Conservation (phyloP, 306 rosid genomes). For the Geum urbanum region DNA sequence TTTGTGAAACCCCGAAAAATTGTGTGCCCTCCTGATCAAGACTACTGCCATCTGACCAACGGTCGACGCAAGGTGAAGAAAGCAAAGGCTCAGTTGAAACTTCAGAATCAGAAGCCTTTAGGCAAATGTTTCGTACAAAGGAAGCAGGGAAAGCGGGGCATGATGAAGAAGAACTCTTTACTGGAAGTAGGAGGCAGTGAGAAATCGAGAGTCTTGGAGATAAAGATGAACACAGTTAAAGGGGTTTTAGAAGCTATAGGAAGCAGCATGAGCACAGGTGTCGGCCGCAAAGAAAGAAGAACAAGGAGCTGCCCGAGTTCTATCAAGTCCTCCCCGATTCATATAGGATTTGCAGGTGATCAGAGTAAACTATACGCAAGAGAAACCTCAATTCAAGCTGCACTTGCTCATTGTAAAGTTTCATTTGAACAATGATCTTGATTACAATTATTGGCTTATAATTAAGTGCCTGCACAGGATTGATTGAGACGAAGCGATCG, state of each 20-base stretch:
- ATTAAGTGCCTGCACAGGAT: not conserved
- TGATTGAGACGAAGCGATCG: too few species aligned
- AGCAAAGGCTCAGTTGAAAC: not conserved
- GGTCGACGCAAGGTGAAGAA: not conserved
- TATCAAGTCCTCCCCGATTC: constrained; percentile 42
- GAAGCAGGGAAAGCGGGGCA: not conserved
- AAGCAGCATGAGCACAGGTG: constrained; percentile 12
- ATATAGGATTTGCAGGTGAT: constrained; percentile 24
- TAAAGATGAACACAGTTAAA: constrained; percentile 39
- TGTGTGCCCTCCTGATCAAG: not conserved
- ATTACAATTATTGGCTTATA: constrained; percentile 21
- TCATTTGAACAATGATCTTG: constrained; percentile 37
- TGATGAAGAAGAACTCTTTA: not conserved
- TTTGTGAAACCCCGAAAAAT: constrained; percentile 27
- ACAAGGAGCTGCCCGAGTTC: constrained; percentile 42
- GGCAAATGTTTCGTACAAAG: not conserved
- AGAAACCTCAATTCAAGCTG: constrained; percentile 50
- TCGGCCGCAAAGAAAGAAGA: constrained; percentile 24
- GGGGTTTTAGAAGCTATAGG: constrained; percentile 40
- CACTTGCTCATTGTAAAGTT: constrained; percentile 58
- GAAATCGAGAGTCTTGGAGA: constrained; percentile 31
- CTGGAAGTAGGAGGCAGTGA: constrained; percentile 7
- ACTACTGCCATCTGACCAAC: not conserved
- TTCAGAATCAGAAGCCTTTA: not conserved
- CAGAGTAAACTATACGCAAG: constrained; percentile 9